Conservation (phyloP, 768 basidiomycete species). For the Sarcomyxa edulis region DNA sequence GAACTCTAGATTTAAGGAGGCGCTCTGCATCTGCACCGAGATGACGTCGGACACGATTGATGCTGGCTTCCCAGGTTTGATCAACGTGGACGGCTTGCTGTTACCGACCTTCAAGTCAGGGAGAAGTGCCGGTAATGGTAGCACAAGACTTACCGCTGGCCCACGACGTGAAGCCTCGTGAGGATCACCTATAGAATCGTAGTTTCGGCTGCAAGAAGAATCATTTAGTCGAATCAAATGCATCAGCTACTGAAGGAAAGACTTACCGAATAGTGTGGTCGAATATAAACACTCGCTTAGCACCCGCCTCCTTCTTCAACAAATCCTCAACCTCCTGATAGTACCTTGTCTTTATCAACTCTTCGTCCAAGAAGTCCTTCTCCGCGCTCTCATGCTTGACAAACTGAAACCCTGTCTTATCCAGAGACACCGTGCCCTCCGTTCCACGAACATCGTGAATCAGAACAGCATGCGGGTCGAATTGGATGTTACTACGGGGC, state of each 20-base stretch:
- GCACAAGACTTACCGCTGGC: neutral
- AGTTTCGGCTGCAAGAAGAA: conserved; percentile 13
- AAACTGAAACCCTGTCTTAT: conserved; percentile 30
- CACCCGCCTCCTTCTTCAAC: conserved; percentile 32
- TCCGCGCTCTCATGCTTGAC: conserved; percentile 18
- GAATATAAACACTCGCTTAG: conserved; percentile 32
- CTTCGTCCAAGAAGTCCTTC: conserved; percentile 25
- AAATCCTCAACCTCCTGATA: conserved; percentile 32
- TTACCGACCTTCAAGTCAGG: neutral
- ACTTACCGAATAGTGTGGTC: conserved; percentile 28
- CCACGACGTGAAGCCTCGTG: neutral
- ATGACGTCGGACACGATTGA: conserved; percentile 32
- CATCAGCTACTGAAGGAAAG: no score
- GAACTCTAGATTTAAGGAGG: conserved; percentile 32
- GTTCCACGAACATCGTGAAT: conserved; percentile 29
- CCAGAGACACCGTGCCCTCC: conserved; percentile 23
- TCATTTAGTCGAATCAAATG: neutral
- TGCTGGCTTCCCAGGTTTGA: conserved; percentile 29
- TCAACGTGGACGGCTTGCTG: conserved; percentile 29
- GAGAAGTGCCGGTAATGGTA: neutral
- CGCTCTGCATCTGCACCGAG: conserved; percentile 25
- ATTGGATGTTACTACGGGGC: conserved; percentile 16
- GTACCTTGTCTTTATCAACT: conserved; percentile 29
- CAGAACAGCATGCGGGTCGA: conserved; percentile 13
- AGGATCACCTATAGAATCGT: neutral